Percentiles rank a stretch among this genome's conserved stretches.
Conservation (phyloP, 805 yeast species). For the Jamesozyma hellenica region DNA sequence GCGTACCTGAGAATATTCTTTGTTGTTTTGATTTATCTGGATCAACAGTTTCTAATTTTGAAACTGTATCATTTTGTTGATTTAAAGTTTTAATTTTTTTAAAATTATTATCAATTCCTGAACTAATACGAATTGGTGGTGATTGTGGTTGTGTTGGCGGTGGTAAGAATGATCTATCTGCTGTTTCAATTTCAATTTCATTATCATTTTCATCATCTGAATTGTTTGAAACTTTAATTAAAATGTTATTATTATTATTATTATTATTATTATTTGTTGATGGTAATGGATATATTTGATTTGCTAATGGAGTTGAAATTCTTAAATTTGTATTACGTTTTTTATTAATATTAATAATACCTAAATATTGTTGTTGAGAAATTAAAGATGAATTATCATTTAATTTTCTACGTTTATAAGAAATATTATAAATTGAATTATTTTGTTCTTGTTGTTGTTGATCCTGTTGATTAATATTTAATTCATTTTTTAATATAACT, state of each 20-base stretch:
- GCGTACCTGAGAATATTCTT: constrained; percentile 26
- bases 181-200: too few relatives aligned
- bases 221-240: constrained; percentile 15
- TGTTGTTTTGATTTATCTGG: constrained; percentile 31
- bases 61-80: constrained; percentile 32
- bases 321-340: constrained; percentile 20
- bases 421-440: constrained; percentile 19
- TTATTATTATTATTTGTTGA: constrained; percentile 5
- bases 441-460: constrained; percentile 15
- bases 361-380: constrained; percentile 6
- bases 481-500: constrained; percentile 36
- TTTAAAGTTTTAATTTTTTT: constrained; percentile 26
- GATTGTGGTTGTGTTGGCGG: constrained; percentile 32
- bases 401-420: constrained; percentile 18
- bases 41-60: constrained; percentile 30
- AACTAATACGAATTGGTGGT: constrained; percentile 31
- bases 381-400: constrained; percentile 10
- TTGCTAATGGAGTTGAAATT: constrained; percentile 33
- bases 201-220: constrained; percentile 27
- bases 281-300: constrained; percentile 31
- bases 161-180: constrained; percentile 28
- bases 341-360: constrained; percentile 17
- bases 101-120: constrained; percentile 25
- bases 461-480: too few relatives aligned
- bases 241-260: too few relatives aligned